Evolutionary conservation across 441 rosid species (phyloP).

Genomic region (Jatropha podagrica): DNA sequence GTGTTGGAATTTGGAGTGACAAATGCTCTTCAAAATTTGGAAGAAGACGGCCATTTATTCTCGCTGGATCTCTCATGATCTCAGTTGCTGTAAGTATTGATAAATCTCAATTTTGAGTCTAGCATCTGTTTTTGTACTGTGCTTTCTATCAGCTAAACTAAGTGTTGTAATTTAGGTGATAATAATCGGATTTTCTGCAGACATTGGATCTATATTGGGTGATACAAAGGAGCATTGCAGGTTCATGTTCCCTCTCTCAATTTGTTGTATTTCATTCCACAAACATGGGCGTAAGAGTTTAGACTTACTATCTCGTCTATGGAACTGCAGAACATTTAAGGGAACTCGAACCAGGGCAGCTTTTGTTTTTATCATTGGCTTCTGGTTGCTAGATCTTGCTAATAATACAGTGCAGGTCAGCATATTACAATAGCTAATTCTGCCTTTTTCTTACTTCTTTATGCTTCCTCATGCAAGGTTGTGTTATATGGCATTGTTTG

Average conservation of each 20-base stretch:
- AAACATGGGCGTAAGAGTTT: slow-evolving; percentile 8
- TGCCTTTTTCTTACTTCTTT: not conserved
- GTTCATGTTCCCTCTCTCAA: slow-evolving; percentile 37
- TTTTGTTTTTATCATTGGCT: slow-evolving; percentile 79
- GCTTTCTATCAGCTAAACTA: slow-evolving; percentile 44
- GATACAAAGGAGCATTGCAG: slow-evolving; percentile 94
- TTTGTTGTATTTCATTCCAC: slow-evolving; percentile 19
- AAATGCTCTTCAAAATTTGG: slow-evolving; percentile 88
- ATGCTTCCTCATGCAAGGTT: not conserved
- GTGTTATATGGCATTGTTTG: not conserved
- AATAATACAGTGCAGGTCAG: slow-evolving; percentile 93
- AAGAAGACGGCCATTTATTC: slow-evolving; percentile 88
- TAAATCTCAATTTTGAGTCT: slow-evolving; percentile 12
- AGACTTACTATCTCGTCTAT: slow-evolving; percentile 17
- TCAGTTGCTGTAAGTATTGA: slow-evolving; percentile 67
- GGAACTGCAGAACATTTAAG: slow-evolving; percentile 66
- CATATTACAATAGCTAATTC: slow-evolving; percentile 9
- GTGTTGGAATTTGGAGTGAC: slow-evolving; percentile 98
- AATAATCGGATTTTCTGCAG: slow-evolving; percentile 97
- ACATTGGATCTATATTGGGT: slow-evolving; percentile 85
- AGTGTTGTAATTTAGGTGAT: slow-evolving; percentile 79
- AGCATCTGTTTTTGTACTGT: slow-evolving; percentile 15
- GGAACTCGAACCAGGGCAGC: slow-evolving; percentile 91
- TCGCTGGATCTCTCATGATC: slow-evolving; percentile 86
- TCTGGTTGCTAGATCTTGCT: slow-evolving; percentile 98